Evolutionary conservation across 768 basidiomycete species (phyloP), one percentile per base, ranked within the genome.

Genomic region (Phlegmacium glaucopus): DNA sequence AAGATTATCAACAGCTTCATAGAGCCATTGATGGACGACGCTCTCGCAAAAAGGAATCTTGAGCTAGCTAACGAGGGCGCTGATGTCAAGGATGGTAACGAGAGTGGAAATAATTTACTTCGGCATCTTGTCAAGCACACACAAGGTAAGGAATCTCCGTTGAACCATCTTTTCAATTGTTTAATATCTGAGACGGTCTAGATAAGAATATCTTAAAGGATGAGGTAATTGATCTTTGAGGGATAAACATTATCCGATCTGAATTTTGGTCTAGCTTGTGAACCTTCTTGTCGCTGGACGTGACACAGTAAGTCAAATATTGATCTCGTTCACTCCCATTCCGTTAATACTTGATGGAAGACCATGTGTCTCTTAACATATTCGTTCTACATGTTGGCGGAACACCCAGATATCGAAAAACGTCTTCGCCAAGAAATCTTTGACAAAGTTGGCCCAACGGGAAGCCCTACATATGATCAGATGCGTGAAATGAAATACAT

Each of bases 221-320:
- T 48, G 64, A 67, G 46, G 58, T 62, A 30, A 26, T 34, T n/a
- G 15, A 12, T 17, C 5, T 22, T 22, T 5, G 22, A 22, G 22
- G 22, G 22, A 22, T 22, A 22, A 22, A 22, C 3, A 22, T 22
- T 22, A 22, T 7, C n/a, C 8, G 16, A 7, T 16, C 37, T 7
- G 39, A 32, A 29, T 12, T 16, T 39, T 18, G 42, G 42, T 47
- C n/a, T 15, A 56, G 54, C 54, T 63, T 6, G 54, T 79, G 16
- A 81, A 80, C 51, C 76, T 82, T 44, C 60, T 79, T 11, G 67
- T 82, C n/a, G 79, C 80, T 10, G 79, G 77, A 18, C 70, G 79
- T 26, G 82, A 83, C 48, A 83, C 80, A 1, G 74, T 74, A 46
- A 17, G 63, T 57, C 15, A 12, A 17, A 51, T 45, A 17, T 13